Base-by-base conservation (phyloP, 208 protist genomes). In the Acanthamoeba divionensis region DNA sequence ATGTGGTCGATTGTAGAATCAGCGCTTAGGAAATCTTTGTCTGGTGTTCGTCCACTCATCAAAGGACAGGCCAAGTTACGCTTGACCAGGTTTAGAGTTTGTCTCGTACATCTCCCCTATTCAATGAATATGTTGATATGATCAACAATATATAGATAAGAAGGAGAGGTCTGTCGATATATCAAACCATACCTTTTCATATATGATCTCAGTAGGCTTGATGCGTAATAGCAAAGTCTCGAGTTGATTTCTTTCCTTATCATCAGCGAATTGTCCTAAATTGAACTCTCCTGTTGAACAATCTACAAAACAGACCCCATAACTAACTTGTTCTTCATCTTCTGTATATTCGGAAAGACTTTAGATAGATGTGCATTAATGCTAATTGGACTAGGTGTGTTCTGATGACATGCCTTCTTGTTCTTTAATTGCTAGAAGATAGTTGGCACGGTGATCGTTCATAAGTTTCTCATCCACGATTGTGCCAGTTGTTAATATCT, bases 241-340 rank as follows among this genome's bases (percentile, higher is more conserved):
- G 2, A 94, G 66, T 12, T 91, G 87, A 29, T 62, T 86, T 18
- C 79, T 47, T 29, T 66, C 65, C 15, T 67, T 63, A 41, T 93
- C 93, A 24, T 93, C 93, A 1, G 67, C 55, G 38, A 94, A 93
- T n/a, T 80, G 26, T 0, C 55, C 38, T 1, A 91, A 18, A 38
- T 89, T 66, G 26, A 93, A 90, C 21, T 91, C 48, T 38, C 90
- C 90, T 18, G 91, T 91, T 3, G 93, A 60, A 3, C 48, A 65
- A 60, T 95, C 93, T 9, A 94, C 92, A 41, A 95, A 75, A 82
- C 91, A 95, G 29, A 93, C 33, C 4, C 90, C 93, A 52, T 85
- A 86, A 10, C 41, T 3, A 4, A 82, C 26, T 38, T 82, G 48
- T 38, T 82, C 71, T 7, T 41, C 36, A 41, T 41, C 33, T 21